phyloP scores from a whole-genome alignment of 352 stramenopile species.

The Phytophthora aleatoria region DNA sequence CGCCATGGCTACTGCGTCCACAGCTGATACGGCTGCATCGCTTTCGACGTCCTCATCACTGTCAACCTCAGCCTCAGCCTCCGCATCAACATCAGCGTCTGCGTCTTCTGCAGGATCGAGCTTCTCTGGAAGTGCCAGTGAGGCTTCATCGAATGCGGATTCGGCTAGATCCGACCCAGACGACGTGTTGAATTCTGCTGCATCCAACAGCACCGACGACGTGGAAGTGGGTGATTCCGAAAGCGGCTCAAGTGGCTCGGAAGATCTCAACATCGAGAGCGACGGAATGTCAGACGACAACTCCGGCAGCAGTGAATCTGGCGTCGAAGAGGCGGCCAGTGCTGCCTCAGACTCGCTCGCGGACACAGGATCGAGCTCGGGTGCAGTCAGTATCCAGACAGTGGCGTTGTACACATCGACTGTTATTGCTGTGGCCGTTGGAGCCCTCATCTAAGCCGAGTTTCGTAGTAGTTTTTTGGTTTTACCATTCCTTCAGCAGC shows the following conservation, averaged over 20 bases:
- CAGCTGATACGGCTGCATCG: constrained; percentile 8
- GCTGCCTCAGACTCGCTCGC: not conserved
- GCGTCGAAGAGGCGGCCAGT: constrained; percentile 4
- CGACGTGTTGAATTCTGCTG: not conserved
- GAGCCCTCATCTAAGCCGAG: constrained; percentile 25
- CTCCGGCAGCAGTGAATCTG: constrained; percentile 14
- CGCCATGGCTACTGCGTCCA: constrained; percentile 17
- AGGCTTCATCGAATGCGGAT: not conserved
- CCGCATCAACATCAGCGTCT: not conserved
- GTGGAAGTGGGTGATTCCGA: constrained; percentile 15
- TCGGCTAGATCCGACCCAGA: not conserved
- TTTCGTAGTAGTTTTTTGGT: not conserved
- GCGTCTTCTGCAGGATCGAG: constrained; percentile 14
- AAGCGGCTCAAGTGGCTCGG: constrained; percentile 11
- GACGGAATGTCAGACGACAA: constrained; percentile 2
- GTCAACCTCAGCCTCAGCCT: constrained; percentile 1
- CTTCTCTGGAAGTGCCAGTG: constrained; percentile 7
- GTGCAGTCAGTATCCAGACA: constrained; percentile 5
- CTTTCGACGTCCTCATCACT: constrained; percentile 9
- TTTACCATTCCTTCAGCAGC: not conserved
- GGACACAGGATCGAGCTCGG: constrained; percentile 24
- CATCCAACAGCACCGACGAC: constrained; percentile 4
- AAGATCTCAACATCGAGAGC: constrained; percentile 20
- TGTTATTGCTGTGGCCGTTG: constrained; percentile 14
- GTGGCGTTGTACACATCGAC: constrained; percentile 24